Evolutionary conservation across 2,329 filamentous ascomycete genomes (phyloP), one percentile per base, ranked within the genome.

Genomic region (Exserohilum turcica): DNA sequence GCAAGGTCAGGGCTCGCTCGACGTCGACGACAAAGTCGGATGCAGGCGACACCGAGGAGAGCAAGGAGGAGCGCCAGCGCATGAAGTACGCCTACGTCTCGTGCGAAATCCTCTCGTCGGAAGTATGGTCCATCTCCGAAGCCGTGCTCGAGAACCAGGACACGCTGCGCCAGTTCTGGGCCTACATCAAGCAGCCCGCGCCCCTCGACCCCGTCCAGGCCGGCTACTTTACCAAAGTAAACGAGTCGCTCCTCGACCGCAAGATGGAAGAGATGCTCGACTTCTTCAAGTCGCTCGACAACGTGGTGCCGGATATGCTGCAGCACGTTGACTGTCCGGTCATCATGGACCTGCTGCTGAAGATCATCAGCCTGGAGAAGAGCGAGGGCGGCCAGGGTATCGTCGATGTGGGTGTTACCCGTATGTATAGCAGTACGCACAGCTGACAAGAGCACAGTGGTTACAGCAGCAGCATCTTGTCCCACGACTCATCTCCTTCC

Each of bases 191-290:
- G 71, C 85, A 87, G 49, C 84, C 90, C n/a, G 84, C 91, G 9
- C 91, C 93, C 2, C 83, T 99, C 49, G 93, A 97, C 73, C 90
- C 93, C 32, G 83, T 97, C 5, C 93, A 97, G 76, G 93, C 94
- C 15, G 92, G 92, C 69, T 99, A 99, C 74, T 99, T 99, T 73
- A 97, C 93, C 49, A 99, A 97, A 73, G 92, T 99, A 70, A 97
- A 97, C 75, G 94, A 99, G 78, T 90, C 91, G n/a, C 79, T 99
- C 16, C 88, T 99, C 50, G 94, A 97, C 74, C 95, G 94, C 78
- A 97, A 97, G 82, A 97, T 95, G 5, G 91, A 95, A 69, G 93
- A 97, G 60, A 99, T 97, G 93, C 81, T 97, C 62, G 86, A 88
- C 15, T 86, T 99, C 57, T 86, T 99, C 75, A 95, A 92, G 73